Evolutionary conservation across 2,329 filamentous ascomycete species (phyloP).

Genomic region (Monascus ruber): DNA sequence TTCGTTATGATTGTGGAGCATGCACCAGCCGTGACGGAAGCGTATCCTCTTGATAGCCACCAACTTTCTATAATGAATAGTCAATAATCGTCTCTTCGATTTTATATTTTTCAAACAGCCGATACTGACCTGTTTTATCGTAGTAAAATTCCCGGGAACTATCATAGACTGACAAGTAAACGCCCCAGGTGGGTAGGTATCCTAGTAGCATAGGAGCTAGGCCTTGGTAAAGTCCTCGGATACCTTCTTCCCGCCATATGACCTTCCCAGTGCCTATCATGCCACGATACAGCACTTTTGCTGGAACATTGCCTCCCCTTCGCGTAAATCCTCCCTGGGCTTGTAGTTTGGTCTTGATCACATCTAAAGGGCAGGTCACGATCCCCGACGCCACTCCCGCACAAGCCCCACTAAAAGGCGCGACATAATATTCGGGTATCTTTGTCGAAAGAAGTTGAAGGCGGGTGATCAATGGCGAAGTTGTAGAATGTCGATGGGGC

Average conservation of each 20-base stretch:
- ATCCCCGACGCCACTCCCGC: constrained; percentile 89
- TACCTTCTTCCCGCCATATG: constrained; percentile 80
- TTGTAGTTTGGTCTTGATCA: constrained; percentile 97
- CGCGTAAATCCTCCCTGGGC: constrained; percentile 74
- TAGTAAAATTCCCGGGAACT: constrained; percentile 66
- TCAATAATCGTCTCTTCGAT: constrained; percentile 2
- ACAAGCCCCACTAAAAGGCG: constrained; percentile 74
- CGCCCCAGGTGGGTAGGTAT: constrained; percentile 94
- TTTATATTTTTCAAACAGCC: not conserved
- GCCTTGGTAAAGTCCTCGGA: constrained; percentile 85
- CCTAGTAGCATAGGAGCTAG: constrained; percentile 89
- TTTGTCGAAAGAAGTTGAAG: constrained; percentile 33
- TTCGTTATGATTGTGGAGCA: constrained; percentile 93
- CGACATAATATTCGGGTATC: constrained; percentile 51
- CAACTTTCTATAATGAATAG: constrained; percentile 49
- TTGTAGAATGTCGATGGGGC: constrained; percentile 16
- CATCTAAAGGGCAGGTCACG: constrained; percentile 92
- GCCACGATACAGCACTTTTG: constrained; percentile 62
- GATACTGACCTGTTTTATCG: constrained; percentile 50
- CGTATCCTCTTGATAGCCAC: constrained; percentile 72
- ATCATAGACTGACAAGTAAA: constrained; percentile 96
- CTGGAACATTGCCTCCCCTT: constrained; percentile 29
- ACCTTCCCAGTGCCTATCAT: constrained; percentile 73
- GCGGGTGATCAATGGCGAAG: constrained; percentile 21
- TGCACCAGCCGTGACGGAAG: constrained; percentile 79